Conservation (phyloP, 106 monocot genomes). For the Phalaenopsis equestris region DNA sequence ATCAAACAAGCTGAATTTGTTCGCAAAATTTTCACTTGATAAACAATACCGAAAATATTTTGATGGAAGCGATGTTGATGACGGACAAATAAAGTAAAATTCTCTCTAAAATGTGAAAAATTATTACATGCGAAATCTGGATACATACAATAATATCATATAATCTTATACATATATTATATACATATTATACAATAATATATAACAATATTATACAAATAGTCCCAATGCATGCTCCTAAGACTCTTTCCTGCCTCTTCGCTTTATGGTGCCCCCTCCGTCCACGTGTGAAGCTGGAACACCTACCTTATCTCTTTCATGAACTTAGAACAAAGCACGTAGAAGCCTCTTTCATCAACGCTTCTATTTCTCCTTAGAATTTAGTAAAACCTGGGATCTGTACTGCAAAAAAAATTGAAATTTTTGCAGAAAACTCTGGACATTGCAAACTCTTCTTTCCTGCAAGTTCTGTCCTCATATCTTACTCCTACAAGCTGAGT, state of each 20-base stretch:
- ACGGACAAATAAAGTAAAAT: neutral
- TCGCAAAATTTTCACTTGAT: too few species aligned
- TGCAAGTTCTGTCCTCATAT: neutral
- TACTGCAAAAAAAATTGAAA: neutral
- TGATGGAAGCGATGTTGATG: constrained; percentile 9
- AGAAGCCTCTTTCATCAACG: neutral
- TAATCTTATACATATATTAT: too few species aligned
- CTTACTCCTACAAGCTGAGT: neutral
- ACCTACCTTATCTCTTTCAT: neutral
- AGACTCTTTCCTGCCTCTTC: neutral
- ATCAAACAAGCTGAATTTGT: too few species aligned
- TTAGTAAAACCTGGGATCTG: neutral
- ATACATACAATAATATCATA: too few species aligned
- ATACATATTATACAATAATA: too few species aligned
- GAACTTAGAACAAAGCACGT: neutral
- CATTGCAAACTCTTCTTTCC: too few species aligned
- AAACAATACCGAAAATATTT: too few species aligned
- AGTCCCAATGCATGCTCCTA: too few species aligned
- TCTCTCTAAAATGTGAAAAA: neutral
- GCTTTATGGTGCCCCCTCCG: neutral
- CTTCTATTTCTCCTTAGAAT: neutral
- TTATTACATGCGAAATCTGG: too few species aligned
- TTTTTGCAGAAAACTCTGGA: neutral
- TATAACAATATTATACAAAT: too few species aligned
- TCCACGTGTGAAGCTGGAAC: constrained; percentile 1